Evolutionary conservation across 75 land plant genomes (phyloP).

Genomic region (Sequoiadendron giganteum): DNA sequence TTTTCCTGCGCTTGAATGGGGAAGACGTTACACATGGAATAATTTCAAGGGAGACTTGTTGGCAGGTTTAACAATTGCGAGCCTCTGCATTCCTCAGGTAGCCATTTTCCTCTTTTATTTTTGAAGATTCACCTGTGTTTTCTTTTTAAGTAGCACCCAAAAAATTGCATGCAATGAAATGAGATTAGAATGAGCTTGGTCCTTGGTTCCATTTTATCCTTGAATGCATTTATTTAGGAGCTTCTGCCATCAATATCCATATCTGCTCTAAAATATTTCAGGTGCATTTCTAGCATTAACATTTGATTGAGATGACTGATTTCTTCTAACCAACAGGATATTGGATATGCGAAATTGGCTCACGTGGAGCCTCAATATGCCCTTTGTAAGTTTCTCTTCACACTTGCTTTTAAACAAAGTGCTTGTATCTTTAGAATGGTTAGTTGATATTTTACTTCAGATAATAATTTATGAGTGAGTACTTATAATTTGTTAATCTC

Average conservation of each 20-base stretch:
- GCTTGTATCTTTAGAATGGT: neutral
- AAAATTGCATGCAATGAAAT: neutral
- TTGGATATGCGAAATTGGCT: conserved; percentile 82
- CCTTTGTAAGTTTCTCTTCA: conserved; percentile 58
- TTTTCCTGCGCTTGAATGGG: conserved; percentile 81
- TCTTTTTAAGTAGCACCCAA: neutral
- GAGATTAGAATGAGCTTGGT: neutral
- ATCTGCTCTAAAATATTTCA: too few relatives aligned
- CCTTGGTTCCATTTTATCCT: neutral
- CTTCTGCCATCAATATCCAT: neutral
- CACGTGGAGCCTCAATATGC: conserved; percentile 77
- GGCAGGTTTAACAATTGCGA: conserved; percentile 94
- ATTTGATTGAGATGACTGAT: neutral
- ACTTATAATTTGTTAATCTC: too few relatives aligned
- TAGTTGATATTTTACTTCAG: neutral
- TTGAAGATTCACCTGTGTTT: neutral
- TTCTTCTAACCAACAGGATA: conserved; percentile 39
- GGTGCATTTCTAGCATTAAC: neutral
- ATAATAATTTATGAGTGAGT: neutral
- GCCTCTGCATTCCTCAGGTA: conserved; percentile 82
- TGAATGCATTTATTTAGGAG: neutral
- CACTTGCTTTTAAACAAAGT: neutral
- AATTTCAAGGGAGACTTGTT: conserved; percentile 58
- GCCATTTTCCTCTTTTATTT: neutral
- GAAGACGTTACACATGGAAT: conserved; percentile 36